Conservation (phyloP, 305 asterid genomes). For the Nicotiana rustica region DNA sequence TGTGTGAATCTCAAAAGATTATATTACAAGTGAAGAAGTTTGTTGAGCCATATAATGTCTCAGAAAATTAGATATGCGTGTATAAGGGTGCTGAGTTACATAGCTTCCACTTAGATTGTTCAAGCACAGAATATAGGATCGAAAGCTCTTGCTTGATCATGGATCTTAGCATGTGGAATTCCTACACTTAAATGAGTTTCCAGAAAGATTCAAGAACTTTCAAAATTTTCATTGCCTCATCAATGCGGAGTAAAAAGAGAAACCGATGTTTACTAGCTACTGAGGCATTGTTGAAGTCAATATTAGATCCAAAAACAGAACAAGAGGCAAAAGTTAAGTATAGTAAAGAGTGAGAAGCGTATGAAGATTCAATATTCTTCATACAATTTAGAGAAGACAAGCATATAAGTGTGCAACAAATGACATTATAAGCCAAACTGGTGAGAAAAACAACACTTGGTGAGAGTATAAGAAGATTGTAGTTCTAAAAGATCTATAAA, state of each 20-base stretch:
- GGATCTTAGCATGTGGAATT: not conserved
- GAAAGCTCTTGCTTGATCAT: not conserved
- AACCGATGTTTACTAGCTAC: not conserved
- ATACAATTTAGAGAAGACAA: not conserved
- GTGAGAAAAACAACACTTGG: not conserved
- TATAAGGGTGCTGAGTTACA: too few relatives aligned
- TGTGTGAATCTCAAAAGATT: not conserved
- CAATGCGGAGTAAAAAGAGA: not conserved
- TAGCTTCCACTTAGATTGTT: too few relatives aligned
- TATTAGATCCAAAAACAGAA: not conserved
- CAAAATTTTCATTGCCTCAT: not conserved
- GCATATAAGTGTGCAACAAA: not conserved
- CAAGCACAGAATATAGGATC: not conserved
- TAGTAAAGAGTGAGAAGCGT: not conserved
- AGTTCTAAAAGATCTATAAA: not conserved
- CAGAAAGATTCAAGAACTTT: not conserved
- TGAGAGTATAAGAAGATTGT: not conserved
- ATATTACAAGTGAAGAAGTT: too few relatives aligned
- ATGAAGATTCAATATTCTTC: not conserved
- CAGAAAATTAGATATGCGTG: too few relatives aligned
- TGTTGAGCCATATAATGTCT: too few relatives aligned
- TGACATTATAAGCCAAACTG: not conserved
- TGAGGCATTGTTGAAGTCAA: not conserved
- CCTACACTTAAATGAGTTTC: not conserved
- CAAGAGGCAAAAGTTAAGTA: not conserved